phyloP scores from a whole-genome alignment of 2,329 filamentous ascomycete species.

The Fusarium beomiforme region DNA sequence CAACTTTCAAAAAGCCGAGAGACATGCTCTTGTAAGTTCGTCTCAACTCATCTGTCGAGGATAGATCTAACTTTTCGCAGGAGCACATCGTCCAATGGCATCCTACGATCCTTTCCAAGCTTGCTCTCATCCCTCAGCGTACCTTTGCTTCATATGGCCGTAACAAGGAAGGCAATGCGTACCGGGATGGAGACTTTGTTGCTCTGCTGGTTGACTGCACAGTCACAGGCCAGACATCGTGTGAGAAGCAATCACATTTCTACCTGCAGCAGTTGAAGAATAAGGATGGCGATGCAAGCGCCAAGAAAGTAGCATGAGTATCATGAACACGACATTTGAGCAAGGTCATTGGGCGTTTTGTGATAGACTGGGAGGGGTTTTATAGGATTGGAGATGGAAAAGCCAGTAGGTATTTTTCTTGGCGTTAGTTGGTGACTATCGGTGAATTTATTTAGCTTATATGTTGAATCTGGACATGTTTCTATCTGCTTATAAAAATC shows the following conservation, averaged over 20 bases:
- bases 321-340: conserved; percentile 25
- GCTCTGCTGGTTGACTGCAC: conserved; percentile 82
- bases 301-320: conserved; percentile 7
- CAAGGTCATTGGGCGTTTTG: conserved; percentile 29
- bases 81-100: conserved; percentile 97
- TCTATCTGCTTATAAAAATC: neutral
- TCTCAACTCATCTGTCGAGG: neutral
- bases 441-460: conserved; percentile 17
- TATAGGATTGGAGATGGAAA: conserved; percentile 9
- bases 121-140: conserved; percentile 89
- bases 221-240: conserved; percentile 65
- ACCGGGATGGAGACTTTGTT: conserved; percentile 85
- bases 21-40: conserved; percentile 81
- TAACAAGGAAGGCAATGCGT: conserved; percentile 67
- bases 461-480: conserved; percentile 7
- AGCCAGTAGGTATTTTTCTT: conserved; percentile 12
- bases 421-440: conserved; percentile 25
- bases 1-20: conserved; percentile 95
- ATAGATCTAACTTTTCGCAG: conserved; percentile 54
- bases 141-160: conserved; percentile 81
- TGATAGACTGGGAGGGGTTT: conserved; percentile 19
- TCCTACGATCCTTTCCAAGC: conserved; percentile 89
- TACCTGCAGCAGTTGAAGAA: conserved; percentile 60
- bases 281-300: conserved; percentile 45
- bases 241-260: conserved; percentile 73